Base-by-base conservation (phyloP, 768 basidiomycete species). In the Auriculariales sp. region DNA sequence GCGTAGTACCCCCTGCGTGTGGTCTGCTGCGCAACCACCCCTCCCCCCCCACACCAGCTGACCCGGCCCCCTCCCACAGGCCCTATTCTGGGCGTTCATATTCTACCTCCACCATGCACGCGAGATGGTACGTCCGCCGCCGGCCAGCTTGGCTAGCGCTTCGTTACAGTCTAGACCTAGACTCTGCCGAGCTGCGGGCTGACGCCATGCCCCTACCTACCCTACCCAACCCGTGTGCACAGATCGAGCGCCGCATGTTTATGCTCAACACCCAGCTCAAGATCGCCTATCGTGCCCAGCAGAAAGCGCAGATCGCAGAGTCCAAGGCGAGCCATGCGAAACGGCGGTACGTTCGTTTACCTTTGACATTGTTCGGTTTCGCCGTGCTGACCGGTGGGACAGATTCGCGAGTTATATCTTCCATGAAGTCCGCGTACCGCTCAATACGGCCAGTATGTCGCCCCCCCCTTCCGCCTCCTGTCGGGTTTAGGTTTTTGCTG, bases 251-350 rank as follows among this genome's bases (percentile, higher is more conserved):
- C 32, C 71, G 81, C 28, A 66, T 84, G 36, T 83, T 79, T 62
- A 76, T 75, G 10, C 66, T 83, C 49, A 74, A 84, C 17, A 77
- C 80, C 58, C 83, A 86, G 63, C 73, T 88, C 53, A 88, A 87
- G 62, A 70, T 78, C 2, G 80, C 83, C 53, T 86, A 73, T 59
- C 58, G 78, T 61, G 70, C 69, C 7, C 67, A 66, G 6, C 71
- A 73, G 53, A 61, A 78, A 47, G 85, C 85, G 4, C 84, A 88
- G 61, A 71, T 86, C 39, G 81, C 83, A 55, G 85, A 86, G 61
- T 70, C 77, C 45, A 78, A 75, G 51, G 77, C 77, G 9, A 57
- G 57, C 48, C 57, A 60, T 25, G 59, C 61, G 39, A 66, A 65
- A 51, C 34, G 62, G 48, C 64, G 72, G 28, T n/a, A n/a, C n/a